Percentiles rank a stretch among this genome's conserved stretches.
Conservation (phyloP, 2,329 filamentous ascomycete species). For the Sporothrix brunneoviolacea region DNA sequence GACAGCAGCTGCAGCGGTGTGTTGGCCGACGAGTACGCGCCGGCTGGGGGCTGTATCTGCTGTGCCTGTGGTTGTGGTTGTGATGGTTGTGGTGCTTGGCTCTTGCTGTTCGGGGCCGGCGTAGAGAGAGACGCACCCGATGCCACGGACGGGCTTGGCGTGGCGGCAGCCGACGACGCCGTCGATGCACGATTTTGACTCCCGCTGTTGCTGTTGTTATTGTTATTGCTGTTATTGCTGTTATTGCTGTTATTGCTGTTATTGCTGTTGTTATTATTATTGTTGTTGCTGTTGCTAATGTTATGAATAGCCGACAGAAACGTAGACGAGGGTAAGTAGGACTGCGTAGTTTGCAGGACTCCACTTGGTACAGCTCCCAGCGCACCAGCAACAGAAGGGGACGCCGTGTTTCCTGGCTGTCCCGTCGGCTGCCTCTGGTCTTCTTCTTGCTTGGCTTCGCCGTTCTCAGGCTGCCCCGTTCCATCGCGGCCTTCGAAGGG, state of each 20-base stretch:
- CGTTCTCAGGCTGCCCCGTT: background rate
- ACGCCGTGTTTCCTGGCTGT: too few relatives aligned
- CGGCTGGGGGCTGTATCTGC: background rate
- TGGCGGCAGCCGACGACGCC: background rate
- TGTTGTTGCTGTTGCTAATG: too few relatives aligned
- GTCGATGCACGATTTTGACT: slow-evolving; percentile 18
- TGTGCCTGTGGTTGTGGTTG: background rate
- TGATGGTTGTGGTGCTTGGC: background rate
- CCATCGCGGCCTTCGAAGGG: slow-evolving; percentile 1
- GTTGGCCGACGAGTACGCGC: slow-evolving; percentile 31
- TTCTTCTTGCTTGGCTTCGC: background rate
- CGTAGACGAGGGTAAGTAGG: too few relatives aligned
- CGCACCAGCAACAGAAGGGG: background rate
- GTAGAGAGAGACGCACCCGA: too few relatives aligned
- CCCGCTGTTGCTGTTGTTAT: background rate
- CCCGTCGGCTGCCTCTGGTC: background rate
- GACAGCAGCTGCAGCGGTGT: slow-evolving; percentile 51
- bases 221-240: background rate
- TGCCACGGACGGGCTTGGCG: slow-evolving; percentile 1
- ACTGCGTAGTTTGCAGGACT: too few relatives aligned
- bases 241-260: background rate
- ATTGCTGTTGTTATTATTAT: background rate
- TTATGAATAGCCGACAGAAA: too few relatives aligned
- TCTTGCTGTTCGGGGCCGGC: slow-evolving; percentile 18
- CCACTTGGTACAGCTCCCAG: too few relatives aligned